These are phyloP conservation scores for Solanum hybrid DNA, from an alignment of 305 asterid species.

Conservation along the genomic window DNA sequence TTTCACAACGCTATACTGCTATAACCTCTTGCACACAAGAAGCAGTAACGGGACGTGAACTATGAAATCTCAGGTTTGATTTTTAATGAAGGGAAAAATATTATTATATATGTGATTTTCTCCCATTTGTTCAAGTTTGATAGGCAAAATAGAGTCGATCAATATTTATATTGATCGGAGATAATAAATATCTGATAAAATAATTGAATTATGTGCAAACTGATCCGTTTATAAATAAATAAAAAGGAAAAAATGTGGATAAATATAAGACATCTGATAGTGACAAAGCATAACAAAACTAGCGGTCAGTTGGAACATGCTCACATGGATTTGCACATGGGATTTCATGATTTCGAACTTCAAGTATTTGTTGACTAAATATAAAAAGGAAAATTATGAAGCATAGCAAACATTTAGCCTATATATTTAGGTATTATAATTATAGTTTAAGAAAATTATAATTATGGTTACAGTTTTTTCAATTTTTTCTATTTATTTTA, in stretches of 20 bases:
- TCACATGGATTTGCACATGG: slow-evolving; percentile 49
- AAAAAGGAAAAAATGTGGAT: background rate
- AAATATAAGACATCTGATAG: background rate
- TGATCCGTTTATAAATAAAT: background rate
- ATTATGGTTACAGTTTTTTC: rapidly evolving
- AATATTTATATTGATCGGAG: background rate
- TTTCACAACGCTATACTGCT: background rate
- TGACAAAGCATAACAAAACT: background rate
- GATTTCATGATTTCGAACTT: background rate
- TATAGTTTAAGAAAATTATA: too few relatives aligned
- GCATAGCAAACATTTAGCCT: too few relatives aligned
- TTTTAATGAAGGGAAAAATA: background rate
- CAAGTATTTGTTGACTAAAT: background rate
- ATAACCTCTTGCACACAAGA: background rate
- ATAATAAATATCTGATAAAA: background rate
- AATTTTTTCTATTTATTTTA: rapidly evolving
- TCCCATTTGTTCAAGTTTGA: background rate
- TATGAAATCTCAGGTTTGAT: background rate
- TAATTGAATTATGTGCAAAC: rapidly evolving
- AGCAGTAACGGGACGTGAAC: background rate
- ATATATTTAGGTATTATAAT: too few relatives aligned
- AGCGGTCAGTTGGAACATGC: slow-evolving; percentile 24
- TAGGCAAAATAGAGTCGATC: background rate
- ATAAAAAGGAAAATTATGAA: background rate
- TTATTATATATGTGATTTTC: background rate